These are phyloP conservation scores for Aspergillus indologenus DNA, from an alignment of 495 filamentous ascomycete species.

Conservation along the genomic window DNA sequence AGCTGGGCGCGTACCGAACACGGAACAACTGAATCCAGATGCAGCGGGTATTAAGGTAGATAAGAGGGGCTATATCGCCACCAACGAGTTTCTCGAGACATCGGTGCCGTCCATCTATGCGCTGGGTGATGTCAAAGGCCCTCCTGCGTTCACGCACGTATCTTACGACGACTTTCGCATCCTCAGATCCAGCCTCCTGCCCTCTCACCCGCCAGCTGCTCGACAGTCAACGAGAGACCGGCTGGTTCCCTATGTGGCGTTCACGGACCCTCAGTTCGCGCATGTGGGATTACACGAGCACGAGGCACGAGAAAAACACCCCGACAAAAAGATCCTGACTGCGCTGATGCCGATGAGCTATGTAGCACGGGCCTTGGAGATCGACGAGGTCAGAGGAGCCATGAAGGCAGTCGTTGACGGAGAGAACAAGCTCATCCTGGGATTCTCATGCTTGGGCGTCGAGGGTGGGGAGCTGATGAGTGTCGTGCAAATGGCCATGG, in stretches of 20 bases:
- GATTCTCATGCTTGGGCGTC: constrained; percentile 46
- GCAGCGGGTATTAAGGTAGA: constrained; percentile 34
- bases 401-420: constrained; percentile 51
- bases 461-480: constrained; percentile 56
- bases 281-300: constrained; percentile 46
- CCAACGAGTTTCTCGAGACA: constrained; percentile 39
- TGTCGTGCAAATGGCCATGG: constrained; percentile 50
- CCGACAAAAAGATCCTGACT: constrained; percentile 28
- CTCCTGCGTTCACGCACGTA: constrained; percentile 54
- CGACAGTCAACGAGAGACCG: constrained; percentile 29
- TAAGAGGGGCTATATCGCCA: constrained; percentile 37
- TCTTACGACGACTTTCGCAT: constrained; percentile 56
- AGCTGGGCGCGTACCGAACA: constrained; percentile 47
- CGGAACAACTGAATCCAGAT: constrained; percentile 30
- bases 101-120: constrained; percentile 39
- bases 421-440: constrained; percentile 43
- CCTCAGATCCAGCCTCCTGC: constrained; percentile 29
- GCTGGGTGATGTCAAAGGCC: constrained; percentile 50
- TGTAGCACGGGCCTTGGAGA: constrained; percentile 51
- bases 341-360: constrained; percentile 51
- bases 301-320: constrained; percentile 26
- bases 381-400: constrained; percentile 46
- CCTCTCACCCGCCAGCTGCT: neutral
- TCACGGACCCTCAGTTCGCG: constrained; percentile 52
- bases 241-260: constrained; percentile 47